A percentile compares a stretch with the other conserved stretches of the same genome.
These are phyloP conservation scores for Tetrahymena borealis DNA, from an alignment of 73 alveolate species.

Conservation along the genomic window DNA sequence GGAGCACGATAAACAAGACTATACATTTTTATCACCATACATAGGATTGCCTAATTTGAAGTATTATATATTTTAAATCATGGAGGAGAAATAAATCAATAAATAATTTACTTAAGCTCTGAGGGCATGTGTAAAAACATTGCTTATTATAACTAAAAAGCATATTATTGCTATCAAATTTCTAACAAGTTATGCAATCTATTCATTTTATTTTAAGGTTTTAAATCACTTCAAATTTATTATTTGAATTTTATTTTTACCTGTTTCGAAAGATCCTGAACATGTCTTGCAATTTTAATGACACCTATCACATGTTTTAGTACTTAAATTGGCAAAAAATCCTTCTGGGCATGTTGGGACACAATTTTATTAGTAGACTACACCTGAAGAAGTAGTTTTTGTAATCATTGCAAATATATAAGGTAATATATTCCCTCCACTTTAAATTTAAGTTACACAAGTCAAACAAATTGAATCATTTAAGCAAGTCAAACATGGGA, in stretches of 20 bases:
- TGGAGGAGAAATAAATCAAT: neutral
- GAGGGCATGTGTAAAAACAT: neutral
- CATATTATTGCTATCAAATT: neutral
- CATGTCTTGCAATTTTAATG: neutral
- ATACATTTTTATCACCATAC: neutral
- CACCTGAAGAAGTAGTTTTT: neutral
- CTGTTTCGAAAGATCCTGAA: neutral
- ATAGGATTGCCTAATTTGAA: neutral
- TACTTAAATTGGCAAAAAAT: neutral
- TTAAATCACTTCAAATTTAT: neutral
- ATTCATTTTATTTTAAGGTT: neutral
- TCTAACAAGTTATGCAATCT: neutral
- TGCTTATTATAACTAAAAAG: neutral
- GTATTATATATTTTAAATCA: neutral
- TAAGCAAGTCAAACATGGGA: neutral
- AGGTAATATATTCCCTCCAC: neutral
- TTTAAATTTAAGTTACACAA: neutral
- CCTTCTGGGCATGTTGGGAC: neutral
- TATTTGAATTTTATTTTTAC: neutral
- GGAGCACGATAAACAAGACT: neutral
- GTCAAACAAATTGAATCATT: neutral
- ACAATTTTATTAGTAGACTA: neutral
- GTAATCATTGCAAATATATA: neutral
- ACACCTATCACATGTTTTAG: neutral
- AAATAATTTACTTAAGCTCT: neutral